phyloP scores from a whole-genome alignment of 805 yeast species.

The Ogataea populi-albae region DNA sequence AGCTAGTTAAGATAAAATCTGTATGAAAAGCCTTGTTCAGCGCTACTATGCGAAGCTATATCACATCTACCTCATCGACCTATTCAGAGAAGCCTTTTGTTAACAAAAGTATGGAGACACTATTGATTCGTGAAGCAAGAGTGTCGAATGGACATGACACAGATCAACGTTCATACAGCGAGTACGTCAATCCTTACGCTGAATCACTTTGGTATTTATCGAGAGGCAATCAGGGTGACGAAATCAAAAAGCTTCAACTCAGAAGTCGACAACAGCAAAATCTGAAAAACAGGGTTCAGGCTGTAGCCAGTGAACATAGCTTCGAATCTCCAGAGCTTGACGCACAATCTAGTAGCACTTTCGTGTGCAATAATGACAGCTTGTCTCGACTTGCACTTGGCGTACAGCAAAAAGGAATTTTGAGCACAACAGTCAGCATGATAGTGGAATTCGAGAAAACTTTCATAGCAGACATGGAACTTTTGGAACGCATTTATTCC shows the following conservation, averaged over 20 bases:
- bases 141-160: neutral
- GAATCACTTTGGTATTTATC: conserved; percentile 40
- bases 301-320: too few relatives aligned
- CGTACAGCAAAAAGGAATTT: conserved; percentile 5
- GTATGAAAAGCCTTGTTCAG: too few relatives aligned
- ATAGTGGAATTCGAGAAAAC: conserved; percentile 35
- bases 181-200: conserved; percentile 38
- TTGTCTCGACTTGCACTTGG: conserved; percentile 8
- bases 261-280: too few relatives aligned
- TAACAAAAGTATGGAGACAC: conserved; percentile 1
- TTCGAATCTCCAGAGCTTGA: too few relatives aligned
- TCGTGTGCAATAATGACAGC: too few relatives aligned
- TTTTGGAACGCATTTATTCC: conserved; percentile 33
- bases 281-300: too few relatives aligned
- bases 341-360: neutral
- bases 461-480: conserved; percentile 30
- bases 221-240: conserved; percentile 35
- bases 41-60: too few relatives aligned
- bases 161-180: neutral
- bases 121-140: neutral
- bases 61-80: conserved; percentile 15
- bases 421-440: conserved; percentile 24
- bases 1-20: too few relatives aligned
- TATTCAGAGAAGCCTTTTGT: conserved; percentile 17
- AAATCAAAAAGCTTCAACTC: conserved; percentile 21